These are phyloP conservation scores for Drechslera avenae DNA, from an alignment of 2,329 filamentous ascomycete species.

Conservation along the genomic window DNA sequence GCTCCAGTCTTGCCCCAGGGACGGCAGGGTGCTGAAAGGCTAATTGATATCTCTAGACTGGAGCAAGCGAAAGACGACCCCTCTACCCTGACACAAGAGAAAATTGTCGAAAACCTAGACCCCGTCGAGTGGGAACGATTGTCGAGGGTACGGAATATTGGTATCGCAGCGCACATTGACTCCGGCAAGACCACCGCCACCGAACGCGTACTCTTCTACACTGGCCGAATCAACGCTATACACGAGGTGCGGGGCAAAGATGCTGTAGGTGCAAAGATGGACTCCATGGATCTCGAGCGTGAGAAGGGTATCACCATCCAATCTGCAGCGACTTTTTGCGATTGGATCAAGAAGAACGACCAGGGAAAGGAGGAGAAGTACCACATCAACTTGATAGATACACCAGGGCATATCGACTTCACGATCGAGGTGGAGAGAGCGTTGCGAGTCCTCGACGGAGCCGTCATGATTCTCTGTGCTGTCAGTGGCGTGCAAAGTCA, in stretches of 20 bases:
- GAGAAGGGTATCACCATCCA: slow-evolving; percentile 99
- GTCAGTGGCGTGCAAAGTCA: slow-evolving; percentile 97
- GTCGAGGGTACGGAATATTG: slow-evolving; percentile 89
- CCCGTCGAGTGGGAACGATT: slow-evolving; percentile 79
- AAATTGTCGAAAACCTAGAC: slow-evolving; percentile 79
- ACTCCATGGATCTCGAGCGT: slow-evolving; percentile 98
- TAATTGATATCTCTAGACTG: slow-evolving; percentile 35
- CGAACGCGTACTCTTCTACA: slow-evolving; percentile 97
- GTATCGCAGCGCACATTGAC: slow-evolving; percentile 98
- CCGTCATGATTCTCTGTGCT: slow-evolving; percentile 97
- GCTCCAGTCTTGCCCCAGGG: neutral
- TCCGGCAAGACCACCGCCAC: slow-evolving; percentile 97
- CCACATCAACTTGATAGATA: slow-evolving; percentile 98
- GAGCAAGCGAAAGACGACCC: slow-evolving; percentile 65
- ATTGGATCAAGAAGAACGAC: slow-evolving; percentile 84
- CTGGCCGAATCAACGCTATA: slow-evolving; percentile 92
- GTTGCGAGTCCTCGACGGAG: slow-evolving; percentile 90
- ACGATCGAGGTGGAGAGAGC: slow-evolving; percentile 98
- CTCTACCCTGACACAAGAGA: slow-evolving; percentile 62
- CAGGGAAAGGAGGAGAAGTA: slow-evolving; percentile 82
- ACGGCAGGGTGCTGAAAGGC: slow-evolving; percentile 19
- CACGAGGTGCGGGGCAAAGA: slow-evolving; percentile 97
- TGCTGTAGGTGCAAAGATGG: slow-evolving; percentile 97
- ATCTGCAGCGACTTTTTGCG: slow-evolving; percentile 95
- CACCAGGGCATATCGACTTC: slow-evolving; percentile 97